Evolutionary conservation across 345 rosid species (phyloP).

Genomic region (Bruguiera sexangula): DNA sequence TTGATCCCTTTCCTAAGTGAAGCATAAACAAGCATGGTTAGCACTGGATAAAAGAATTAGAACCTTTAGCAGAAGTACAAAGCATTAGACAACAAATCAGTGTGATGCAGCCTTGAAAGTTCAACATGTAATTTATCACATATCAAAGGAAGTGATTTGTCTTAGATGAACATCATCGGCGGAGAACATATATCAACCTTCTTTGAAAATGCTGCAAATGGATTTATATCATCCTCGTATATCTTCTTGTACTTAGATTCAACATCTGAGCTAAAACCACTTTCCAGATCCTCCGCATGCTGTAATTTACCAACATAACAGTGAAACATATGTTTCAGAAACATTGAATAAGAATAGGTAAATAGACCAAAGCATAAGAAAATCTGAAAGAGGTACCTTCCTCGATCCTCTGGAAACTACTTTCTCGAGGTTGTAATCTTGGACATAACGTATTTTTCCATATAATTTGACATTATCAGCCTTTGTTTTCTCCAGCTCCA

Average conservation of each 20-base stretch:
- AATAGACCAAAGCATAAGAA: neutral
- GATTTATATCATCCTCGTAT: conserved; percentile 95
- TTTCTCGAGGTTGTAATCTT: conserved; percentile 90
- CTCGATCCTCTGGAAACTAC: conserved; percentile 92
- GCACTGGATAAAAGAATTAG: conserved; percentile 3
- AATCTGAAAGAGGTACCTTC: conserved; percentile 45
- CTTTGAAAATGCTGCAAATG: conserved; percentile 96
- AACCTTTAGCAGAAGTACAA: neutral
- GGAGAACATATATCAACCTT: conserved; percentile 45
- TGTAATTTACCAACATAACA: conserved; percentile 28
- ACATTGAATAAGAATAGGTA: conserved; percentile 5
- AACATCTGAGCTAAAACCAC: conserved; percentile 87
- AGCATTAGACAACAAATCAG: neutral
- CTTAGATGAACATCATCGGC: neutral
- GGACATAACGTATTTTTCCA: conserved; percentile 95
- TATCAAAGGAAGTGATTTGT: too few species aligned
- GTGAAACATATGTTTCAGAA: conserved; percentile 10
- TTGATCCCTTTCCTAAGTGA: conserved; percentile 82
- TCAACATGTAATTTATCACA: neutral
- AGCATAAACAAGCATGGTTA: conserved; percentile 10
- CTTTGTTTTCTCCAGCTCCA: conserved; percentile 82
- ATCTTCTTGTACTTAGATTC: conserved; percentile 99
- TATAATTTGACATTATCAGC: conserved; percentile 95
- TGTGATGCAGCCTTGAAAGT: neutral
- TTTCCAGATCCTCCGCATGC: conserved; percentile 85